These are phyloP conservation scores for Secale cereale DNA, from an alignment of 176 grass and related monocot species.

Conservation along the genomic window DNA sequence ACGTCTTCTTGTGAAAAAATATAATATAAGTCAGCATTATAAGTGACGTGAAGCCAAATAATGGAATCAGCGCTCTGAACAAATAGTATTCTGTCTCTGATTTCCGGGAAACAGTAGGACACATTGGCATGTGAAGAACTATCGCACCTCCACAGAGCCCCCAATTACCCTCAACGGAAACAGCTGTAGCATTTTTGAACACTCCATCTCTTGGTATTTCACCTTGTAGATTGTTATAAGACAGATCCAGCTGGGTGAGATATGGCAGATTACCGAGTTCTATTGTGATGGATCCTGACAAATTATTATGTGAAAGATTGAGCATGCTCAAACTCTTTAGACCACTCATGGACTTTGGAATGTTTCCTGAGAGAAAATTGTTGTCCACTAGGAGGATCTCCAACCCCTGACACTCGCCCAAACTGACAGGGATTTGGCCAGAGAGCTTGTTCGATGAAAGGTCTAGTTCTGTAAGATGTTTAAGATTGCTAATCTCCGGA, in stretches of 20 bases:
- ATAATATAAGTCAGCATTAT: not conserved
- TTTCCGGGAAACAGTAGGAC: not conserved
- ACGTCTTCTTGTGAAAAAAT: not conserved
- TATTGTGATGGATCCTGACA: constrained; percentile 28
- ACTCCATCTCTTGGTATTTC: not conserved
- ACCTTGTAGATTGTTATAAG: constrained; percentile 4
- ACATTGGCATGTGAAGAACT: constrained; percentile 19
- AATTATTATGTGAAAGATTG: constrained; percentile 33
- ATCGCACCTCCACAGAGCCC: constrained; percentile 26
- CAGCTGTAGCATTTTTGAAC: not conserved
- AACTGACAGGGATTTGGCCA: constrained; percentile 14
- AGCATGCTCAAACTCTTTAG: constrained; percentile 19
- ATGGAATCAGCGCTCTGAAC: not conserved
- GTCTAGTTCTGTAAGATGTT: not conserved
- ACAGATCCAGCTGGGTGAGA: constrained; percentile 25
- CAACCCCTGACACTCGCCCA: not conserved
- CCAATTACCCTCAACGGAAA: not conserved
- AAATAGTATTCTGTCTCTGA: not conserved
- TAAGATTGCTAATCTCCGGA: constrained; percentile 19
- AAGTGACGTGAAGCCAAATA: not conserved
- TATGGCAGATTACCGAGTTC: not conserved
- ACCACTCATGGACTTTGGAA: constrained; percentile 14
- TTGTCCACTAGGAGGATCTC: too few species aligned
- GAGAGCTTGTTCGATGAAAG: constrained; percentile 24
- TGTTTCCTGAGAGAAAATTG: not conserved